phyloP scores from a whole-genome alignment of 1,284 basidiomycete genomes.

The Puccinia novopanici region DNA sequence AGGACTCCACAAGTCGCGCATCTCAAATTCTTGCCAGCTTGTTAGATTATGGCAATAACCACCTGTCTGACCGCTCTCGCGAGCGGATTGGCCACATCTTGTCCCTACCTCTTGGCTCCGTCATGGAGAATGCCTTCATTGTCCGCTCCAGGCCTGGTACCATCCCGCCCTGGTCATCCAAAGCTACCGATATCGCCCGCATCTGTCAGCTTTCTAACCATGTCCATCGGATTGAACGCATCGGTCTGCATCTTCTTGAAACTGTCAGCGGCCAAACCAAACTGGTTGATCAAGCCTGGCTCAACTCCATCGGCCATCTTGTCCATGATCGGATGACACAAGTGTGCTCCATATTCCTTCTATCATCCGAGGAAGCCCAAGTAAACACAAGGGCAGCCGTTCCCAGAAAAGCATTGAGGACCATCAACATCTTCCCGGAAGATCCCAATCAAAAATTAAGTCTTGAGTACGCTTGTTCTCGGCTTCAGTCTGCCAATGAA shows the following conservation, averaged over 20 bases:
- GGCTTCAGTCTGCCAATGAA: conserved; percentile 78
- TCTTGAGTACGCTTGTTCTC: conserved; percentile 55
- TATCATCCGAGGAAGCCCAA: conserved; percentile 66
- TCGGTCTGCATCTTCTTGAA: conserved; percentile 70
- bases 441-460: conserved; percentile 62
- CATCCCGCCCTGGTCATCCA: conserved; percentile 93
- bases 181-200: conserved; percentile 90
- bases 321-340: conserved; percentile 98
- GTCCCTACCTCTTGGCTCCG: conserved; percentile 11
- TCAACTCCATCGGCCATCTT: conserved; percentile 63
- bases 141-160: conserved; percentile 66
- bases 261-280: conserved; percentile 18
- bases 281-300: conserved; percentile 25
- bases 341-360: conserved; percentile 68
- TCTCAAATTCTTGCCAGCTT: conserved; percentile 37
- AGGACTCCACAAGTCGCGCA: not conserved
- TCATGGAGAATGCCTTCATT: conserved; percentile 16
- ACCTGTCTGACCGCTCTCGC: conserved; percentile 11
- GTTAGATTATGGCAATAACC: conserved; percentile 35
- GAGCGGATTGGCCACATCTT: conserved; percentile 9
- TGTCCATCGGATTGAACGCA: conserved; percentile 81
- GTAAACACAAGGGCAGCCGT: conserved; percentile 62
- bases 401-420: not conserved
- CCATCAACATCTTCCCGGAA: conserved; percentile 35
- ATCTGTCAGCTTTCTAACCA: conserved; percentile 76